A percentile compares a stretch with the other conserved stretches of the same genome.
These are phyloP conservation scores for Scheffersomyces lignosus DNA, from an alignment of 805 yeast species.

Conservation along the genomic window DNA sequence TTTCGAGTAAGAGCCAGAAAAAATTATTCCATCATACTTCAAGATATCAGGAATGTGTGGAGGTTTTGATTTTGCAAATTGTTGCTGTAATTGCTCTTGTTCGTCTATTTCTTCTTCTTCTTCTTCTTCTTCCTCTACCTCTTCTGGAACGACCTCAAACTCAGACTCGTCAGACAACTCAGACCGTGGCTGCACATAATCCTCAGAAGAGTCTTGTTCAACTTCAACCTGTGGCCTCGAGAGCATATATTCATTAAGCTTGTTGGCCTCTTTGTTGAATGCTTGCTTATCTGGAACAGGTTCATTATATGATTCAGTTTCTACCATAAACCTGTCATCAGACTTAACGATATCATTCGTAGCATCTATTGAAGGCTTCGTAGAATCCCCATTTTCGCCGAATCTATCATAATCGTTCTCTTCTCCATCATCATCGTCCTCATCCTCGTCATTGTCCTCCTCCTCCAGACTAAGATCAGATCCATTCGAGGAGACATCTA, in stretches of 20 bases:
- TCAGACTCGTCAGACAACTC: too few relatives aligned
- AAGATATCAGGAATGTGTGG: conserved; percentile 6
- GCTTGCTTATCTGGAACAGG: conserved; percentile 6
- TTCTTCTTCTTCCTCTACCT: conserved; percentile 5
- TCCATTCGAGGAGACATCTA: too few relatives aligned
- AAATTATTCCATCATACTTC: conserved; percentile 17
- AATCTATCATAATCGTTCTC: conserved; percentile 3
- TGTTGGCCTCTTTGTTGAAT: conserved; percentile 1
- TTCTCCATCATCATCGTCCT: conserved; percentile 1
- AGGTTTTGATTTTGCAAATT: too few relatives aligned
- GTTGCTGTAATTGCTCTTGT: conserved; percentile 4
- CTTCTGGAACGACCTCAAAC: conserved; percentile 2
- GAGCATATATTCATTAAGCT: neutral
- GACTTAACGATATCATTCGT: neutral
- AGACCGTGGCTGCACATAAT: neutral
- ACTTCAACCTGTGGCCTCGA: neutral
- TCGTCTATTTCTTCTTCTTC: conserved; percentile 5
- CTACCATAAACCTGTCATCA: neutral
- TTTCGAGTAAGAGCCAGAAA: conserved; percentile 1
- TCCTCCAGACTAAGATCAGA: too few relatives aligned
- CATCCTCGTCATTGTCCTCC: conserved; percentile 1
- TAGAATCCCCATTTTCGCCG: neutral
- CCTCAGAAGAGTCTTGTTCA: neutral
- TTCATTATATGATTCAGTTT: conserved; percentile 1
- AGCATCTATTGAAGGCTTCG: neutral